Evolutionary conservation across 2,329 filamentous ascomycete genomes (phyloP).

Genomic region (Neonectria faginata): DNA sequence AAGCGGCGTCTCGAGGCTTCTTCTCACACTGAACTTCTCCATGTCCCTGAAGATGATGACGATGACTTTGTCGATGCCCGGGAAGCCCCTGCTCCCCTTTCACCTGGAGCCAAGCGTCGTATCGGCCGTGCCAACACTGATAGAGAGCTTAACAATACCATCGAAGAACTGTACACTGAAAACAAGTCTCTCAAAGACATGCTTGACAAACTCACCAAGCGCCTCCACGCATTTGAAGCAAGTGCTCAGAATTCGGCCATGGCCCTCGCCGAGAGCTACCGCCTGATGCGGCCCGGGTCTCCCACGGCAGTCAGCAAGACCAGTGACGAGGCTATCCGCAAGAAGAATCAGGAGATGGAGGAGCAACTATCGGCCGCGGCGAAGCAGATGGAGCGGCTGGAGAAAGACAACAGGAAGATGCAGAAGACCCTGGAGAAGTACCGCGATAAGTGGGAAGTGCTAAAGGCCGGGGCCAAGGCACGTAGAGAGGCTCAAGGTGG

Average conservation of each 20-base stretch:
- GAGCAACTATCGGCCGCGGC: slow-evolving; percentile 69
- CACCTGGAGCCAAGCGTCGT: slow-evolving; percentile 56
- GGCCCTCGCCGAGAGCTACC: slow-evolving; percentile 85
- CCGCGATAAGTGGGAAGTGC: slow-evolving; percentile 70
- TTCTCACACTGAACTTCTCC: slow-evolving; percentile 63
- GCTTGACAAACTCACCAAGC: slow-evolving; percentile 85
- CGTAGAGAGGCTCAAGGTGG: slow-evolving; percentile 57
- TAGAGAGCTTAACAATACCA: slow-evolving; percentile 70
- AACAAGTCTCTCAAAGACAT: slow-evolving; percentile 88
- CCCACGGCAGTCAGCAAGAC: slow-evolving; percentile 53
- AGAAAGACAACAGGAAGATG: slow-evolving; percentile 70
- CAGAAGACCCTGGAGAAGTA: slow-evolving; percentile 69
- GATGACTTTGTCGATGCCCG: slow-evolving; percentile 92
- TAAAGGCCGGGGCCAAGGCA: slow-evolving; percentile 72
- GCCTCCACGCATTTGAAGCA: slow-evolving; percentile 93
- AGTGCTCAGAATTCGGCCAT: slow-evolving; percentile 89
- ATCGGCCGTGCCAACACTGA: slow-evolving; percentile 56
- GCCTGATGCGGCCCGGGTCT: slow-evolving; percentile 69
- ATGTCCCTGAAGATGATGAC: slow-evolving; percentile 69
- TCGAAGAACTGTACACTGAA: slow-evolving; percentile 90
- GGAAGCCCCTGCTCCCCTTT: slow-evolving; percentile 68
- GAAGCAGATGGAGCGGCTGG: slow-evolving; percentile 73
- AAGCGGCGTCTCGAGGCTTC: slow-evolving; percentile 69
- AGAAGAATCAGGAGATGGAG: slow-evolving; percentile 73
- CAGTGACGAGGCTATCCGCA: slow-evolving; percentile 54